Base-by-base conservation (phyloP, 2,329 filamentous ascomycete genomes). In the Talaromyces sp. region DNA sequence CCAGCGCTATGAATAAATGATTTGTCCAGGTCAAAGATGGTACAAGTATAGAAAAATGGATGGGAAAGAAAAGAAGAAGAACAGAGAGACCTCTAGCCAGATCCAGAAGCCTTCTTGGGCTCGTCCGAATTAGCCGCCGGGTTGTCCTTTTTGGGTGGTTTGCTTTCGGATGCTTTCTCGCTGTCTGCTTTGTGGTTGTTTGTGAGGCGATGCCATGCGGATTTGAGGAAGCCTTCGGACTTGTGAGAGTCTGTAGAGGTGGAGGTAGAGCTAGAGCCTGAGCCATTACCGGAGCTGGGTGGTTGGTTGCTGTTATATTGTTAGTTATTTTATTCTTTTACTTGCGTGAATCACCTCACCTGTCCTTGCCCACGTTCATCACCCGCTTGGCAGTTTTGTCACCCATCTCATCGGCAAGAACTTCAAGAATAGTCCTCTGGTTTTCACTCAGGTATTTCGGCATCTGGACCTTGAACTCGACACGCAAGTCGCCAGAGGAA, bases 401-500 rank as follows among this genome's bases (percentile, higher is more conserved):
- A 43, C 85, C 88, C 86, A 99, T 89, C 79, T 99, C 95, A 69
- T 99, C 93, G 7, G 95, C 95, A 65, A 99, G 85, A 86, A 98
- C 93, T 79, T 99, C 95, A 51, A 96, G 79, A 62, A 99, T 89
- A 0, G 91, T 96, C 58, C 95, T 85, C 80, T 99, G 93, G 78
- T 96, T 98, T 52, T 89, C 85, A 58, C 85, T 91, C 65, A 99
- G 82, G 70, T 93, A 97, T 78, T 96, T 98, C 52, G 95, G 95
- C 91, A 98, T 96, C 58, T 85, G 81, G 52, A 99, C 90, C 74
- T 91, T 91, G 83, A 96, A 99, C 74, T 99, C 93, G 7, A 99
- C 92, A 72, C 86, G 89, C 62, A 99, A 78, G 71, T 99, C 95
- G 65, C 95, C 95, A 31, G 83, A 85, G 43, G 82, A 83, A 32